Evolutionary conservation across 345 rosid species (phyloP), one percentile per base, ranked within the genome.

Genomic region (Litchi chinensis): DNA sequence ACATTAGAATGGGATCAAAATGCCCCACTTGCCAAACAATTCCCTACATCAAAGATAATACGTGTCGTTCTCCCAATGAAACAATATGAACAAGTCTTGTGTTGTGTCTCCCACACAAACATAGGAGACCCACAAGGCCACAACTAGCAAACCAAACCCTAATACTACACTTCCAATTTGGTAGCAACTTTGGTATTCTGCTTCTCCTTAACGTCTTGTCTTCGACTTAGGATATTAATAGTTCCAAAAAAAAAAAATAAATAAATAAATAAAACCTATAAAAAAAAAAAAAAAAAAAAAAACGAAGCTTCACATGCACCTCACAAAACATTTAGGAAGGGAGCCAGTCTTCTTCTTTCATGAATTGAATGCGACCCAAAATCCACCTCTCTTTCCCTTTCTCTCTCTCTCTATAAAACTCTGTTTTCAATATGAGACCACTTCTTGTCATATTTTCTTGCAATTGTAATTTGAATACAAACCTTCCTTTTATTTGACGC

Each of bases 311-410:
- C 77, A 8, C 12, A 46, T 24, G 57, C 48, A 75, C 62, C 76
- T 65, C 63, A 32, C 46, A 24, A 56, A 56, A 43, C 24, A 12
- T 8, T 41, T 19, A 41, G n/a, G n/a, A n/a, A 57, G 8, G 57
- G 79, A 57, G 77, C 83, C 66, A 79, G 83, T 73, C 75, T 76
- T 57, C 44, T 4, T 63, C 76, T 68, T 70, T 75, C 69, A 59
- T 82, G 87, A 82, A 80, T 69, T 82, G 85, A 86, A 87, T 80
- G 86, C 80, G 79, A 81, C 85, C 87, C 6, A 67, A 62, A 19
- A 10, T 24, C 79, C 80, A 39, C 72, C 68, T 2, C 39, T 6
- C 10, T 18, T 54, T n/a, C 83, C 37, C 60, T 56, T 76, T 24
- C 76, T 21, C 40, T 40, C 73, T 15, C 50, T 10, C 15, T 22